A percentile compares a stretch with the other conserved stretches of the same genome.
Conservation (phyloP, 2,329 filamentous ascomycete species). For the Xylaria sp. region DNA sequence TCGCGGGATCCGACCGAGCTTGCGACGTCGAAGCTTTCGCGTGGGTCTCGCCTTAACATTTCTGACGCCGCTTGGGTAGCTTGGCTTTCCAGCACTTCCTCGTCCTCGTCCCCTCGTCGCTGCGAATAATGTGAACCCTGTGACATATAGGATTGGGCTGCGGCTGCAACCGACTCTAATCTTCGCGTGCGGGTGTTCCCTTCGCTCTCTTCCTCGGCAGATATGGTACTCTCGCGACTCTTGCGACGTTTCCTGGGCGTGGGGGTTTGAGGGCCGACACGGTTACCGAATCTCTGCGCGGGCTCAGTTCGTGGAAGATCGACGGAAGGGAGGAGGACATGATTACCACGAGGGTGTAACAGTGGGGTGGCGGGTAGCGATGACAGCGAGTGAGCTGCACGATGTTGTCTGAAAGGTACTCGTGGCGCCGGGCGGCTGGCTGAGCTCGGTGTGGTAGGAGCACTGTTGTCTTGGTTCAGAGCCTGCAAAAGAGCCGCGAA, state of each 20-base stretch:
- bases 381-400: conserved; percentile 82
- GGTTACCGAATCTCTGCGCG: conserved; percentile 43
- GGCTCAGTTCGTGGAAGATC: conserved; percentile 67
- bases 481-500: conserved; percentile 84
- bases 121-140: conserved; percentile 38
- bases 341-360: conserved; percentile 53
- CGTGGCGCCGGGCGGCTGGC: conserved; percentile 52
- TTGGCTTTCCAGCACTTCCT: conserved; percentile 73
- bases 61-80: conserved; percentile 78
- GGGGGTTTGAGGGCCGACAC: conserved; percentile 54
- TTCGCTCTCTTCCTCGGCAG: conserved; percentile 64
- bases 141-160: conserved; percentile 46
- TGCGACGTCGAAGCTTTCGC: conserved; percentile 58
- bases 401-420: conserved; percentile 67
- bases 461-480: conserved; percentile 77
- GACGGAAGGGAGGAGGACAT: conserved; percentile 64
- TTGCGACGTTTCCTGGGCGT: conserved; percentile 58
- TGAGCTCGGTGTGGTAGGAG: conserved; percentile 70
- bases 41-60: conserved; percentile 69
- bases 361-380: conserved; percentile 81
- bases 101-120: conserved; percentile 53
- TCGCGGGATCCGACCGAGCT: conserved; percentile 51
- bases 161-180: conserved; percentile 58
- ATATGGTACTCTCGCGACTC: conserved; percentile 87
- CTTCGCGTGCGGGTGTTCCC: conserved; percentile 59